phyloP scores from a whole-genome alignment of 768 basidiomycete genomes.

The Hydnum rufescens region DNA sequence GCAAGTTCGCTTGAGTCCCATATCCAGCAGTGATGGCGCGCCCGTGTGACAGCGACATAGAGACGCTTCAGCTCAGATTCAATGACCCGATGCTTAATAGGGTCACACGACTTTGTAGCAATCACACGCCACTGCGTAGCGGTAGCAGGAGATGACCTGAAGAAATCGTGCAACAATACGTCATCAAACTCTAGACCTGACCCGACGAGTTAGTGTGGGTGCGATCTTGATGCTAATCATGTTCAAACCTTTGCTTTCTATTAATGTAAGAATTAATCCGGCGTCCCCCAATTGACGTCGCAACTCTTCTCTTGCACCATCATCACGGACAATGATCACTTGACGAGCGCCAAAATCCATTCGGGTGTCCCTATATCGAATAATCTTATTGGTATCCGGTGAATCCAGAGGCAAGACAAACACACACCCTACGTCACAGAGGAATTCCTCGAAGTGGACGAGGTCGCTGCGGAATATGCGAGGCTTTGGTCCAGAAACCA shows the following conservation, averaged over 20 bases:
- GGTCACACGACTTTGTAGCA: neutral
- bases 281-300: constrained; percentile 34
- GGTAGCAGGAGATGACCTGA: neutral
- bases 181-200: constrained; percentile 1
- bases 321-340: constrained; percentile 54
- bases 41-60: constrained; percentile 3
- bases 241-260: neutral
- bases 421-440: neutral
- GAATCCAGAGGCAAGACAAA: neutral
- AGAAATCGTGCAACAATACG: neutral
- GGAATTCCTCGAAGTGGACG: neutral
- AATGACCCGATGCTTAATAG: neutral
- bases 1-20: constrained; percentile 3
- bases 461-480: neutral
- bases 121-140: neutral
- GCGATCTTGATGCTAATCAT: neutral
- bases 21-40: constrained; percentile 1
- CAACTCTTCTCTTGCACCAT: constrained; percentile 28
- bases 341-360: constrained; percentile 51
- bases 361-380: constrained; percentile 7
- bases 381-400: neutral
- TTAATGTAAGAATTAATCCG: constrained; percentile 20
- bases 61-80: constrained; percentile 2
- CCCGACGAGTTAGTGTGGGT: neutral
- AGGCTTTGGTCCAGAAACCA: neutral